Conservation (phyloP, 768 basidiomycete genomes). For the Lactarius trivialis region DNA sequence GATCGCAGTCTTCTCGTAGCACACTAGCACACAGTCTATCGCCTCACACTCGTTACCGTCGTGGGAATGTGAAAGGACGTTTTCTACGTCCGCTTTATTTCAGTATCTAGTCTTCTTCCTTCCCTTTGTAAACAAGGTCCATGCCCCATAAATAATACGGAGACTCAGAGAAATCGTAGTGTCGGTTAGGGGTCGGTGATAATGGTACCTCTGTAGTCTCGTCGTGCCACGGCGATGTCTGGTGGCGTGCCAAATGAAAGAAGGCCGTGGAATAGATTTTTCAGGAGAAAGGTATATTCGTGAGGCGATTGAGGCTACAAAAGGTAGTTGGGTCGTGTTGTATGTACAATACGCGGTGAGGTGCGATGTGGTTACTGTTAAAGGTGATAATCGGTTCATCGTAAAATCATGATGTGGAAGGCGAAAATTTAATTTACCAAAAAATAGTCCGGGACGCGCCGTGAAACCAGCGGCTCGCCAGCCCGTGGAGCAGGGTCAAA, state of each 20-base stretch:
- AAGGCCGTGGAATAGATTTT: slow-evolving; percentile 3
- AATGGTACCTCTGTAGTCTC: slow-evolving; percentile 6
- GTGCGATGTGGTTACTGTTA: slow-evolving; percentile 17
- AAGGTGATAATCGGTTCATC: not conserved
- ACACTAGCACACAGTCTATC: not conserved
- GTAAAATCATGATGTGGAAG: not conserved
- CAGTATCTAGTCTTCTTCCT: slow-evolving; percentile 20
- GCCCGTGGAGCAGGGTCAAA: slow-evolving; percentile 99
- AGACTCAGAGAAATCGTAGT: slow-evolving; percentile 13
- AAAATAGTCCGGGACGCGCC: slow-evolving; percentile 93
- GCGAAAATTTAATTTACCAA: slow-evolving; percentile 52
- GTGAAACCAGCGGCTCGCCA: slow-evolving; percentile 95
- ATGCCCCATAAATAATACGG: slow-evolving; percentile 18
- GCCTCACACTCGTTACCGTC: not conserved
- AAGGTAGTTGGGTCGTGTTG: slow-evolving; percentile 21
- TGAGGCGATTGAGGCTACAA: slow-evolving; percentile 19
- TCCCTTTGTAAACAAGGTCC: slow-evolving; percentile 18
- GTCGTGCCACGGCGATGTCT: not conserved
- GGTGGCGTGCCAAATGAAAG: not conserved
- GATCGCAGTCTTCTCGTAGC: not conserved
- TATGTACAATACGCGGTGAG: slow-evolving; percentile 24
- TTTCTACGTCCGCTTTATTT: slow-evolving; percentile 21
- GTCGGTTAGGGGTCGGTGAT: not conserved
- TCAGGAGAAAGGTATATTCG: slow-evolving; percentile 23
- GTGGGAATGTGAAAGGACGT: slow-evolving; percentile 9